Percentiles rank a stretch among this genome's conserved stretches.
These are phyloP conservation scores for Scorias spongiosa DNA, from an alignment of 2,329 filamentous ascomycete genomes.

Conservation along the genomic window DNA sequence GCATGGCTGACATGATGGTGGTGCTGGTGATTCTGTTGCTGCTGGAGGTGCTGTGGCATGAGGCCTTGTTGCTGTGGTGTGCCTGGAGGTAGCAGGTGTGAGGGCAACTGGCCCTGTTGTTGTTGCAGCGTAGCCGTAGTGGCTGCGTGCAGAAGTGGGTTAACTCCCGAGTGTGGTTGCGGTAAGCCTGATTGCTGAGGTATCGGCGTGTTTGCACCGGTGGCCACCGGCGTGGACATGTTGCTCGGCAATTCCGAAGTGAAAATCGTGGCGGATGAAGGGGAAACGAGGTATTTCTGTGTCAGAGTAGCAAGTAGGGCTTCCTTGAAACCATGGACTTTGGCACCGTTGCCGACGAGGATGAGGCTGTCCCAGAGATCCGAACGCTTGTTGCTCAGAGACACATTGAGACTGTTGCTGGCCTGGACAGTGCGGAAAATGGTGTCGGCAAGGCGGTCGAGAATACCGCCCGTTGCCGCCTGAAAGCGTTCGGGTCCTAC, in stretches of 20 bases:
- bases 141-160: slow-evolving; percentile 81
- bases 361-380: slow-evolving; percentile 85
- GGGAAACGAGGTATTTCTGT: slow-evolving; percentile 76
- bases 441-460: slow-evolving; percentile 70
- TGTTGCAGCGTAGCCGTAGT: slow-evolving; percentile 43
- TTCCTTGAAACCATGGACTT: slow-evolving; percentile 65
- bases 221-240: slow-evolving; percentile 78
- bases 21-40: slow-evolving; percentile 10
- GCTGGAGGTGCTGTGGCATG: background rate
- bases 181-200: slow-evolving; percentile 27
- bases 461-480: slow-evolving; percentile 47
- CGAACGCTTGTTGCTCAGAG: slow-evolving; percentile 50
- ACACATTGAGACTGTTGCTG: slow-evolving; percentile 51
- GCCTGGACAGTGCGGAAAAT: slow-evolving; percentile 72
- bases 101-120: slow-evolving; percentile 26
- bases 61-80: slow-evolving; percentile 9
- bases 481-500: slow-evolving; percentile 62
- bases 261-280: slow-evolving; percentile 88
- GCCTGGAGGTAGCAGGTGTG: slow-evolving; percentile 30
- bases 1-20: slow-evolving; percentile 39
- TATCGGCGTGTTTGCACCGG: slow-evolving; percentile 80
- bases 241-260: slow-evolving; percentile 92
- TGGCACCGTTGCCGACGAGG: slow-evolving; percentile 76
- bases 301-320: slow-evolving; percentile 68
- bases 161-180: slow-evolving; percentile 41